These are phyloP conservation scores for Acorus gramineus DNA, from an alignment of 106 monocot genomes.

Conservation along the genomic window DNA sequence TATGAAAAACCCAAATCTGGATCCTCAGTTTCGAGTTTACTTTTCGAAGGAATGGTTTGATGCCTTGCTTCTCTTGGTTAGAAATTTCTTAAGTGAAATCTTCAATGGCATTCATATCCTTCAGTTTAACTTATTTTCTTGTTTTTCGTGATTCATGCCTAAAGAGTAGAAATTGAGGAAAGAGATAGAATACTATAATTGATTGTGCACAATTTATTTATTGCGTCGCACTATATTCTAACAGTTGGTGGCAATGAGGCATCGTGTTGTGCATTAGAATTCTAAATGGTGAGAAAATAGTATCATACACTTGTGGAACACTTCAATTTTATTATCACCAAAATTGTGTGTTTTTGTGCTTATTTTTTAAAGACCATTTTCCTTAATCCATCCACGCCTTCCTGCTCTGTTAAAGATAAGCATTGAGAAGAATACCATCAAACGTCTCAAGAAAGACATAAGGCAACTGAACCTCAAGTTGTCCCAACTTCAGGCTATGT, in stretches of 20 bases:
- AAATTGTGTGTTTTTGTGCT: neutral
- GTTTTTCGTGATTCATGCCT: neutral
- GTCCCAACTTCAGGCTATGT: conserved; percentile 76
- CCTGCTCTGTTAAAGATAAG: conserved; percentile 88
- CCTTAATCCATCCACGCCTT: conserved; percentile 69
- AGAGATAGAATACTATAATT: too few species aligned
- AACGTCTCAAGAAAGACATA: conserved; percentile 78
- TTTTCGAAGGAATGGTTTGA: conserved; percentile 96
- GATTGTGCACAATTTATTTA: too few species aligned
- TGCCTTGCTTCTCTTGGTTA: conserved; percentile 64
- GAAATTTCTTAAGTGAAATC: conserved; percentile 84
- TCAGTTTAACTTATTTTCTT: conserved; percentile 1
- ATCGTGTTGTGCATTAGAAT: too few species aligned
- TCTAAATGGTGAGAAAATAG: too few species aligned
- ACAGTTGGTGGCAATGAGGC: too few species aligned
- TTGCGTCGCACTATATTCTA: too few species aligned
- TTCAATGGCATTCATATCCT: conserved; percentile 98
- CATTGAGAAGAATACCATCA: conserved; percentile 81
- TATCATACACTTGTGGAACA: too few species aligned
- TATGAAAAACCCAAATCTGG: conserved; percentile 72
- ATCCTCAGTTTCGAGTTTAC: conserved; percentile 86
- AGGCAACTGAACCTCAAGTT: conserved; percentile 86
- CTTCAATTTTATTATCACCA: neutral
- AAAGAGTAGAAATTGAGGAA: too few species aligned
- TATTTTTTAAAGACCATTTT: conserved; percentile 10